Evolutionary conservation across 2,329 filamentous ascomycete genomes (phyloP).

Genomic region (Ophiostoma sp.): DNA sequence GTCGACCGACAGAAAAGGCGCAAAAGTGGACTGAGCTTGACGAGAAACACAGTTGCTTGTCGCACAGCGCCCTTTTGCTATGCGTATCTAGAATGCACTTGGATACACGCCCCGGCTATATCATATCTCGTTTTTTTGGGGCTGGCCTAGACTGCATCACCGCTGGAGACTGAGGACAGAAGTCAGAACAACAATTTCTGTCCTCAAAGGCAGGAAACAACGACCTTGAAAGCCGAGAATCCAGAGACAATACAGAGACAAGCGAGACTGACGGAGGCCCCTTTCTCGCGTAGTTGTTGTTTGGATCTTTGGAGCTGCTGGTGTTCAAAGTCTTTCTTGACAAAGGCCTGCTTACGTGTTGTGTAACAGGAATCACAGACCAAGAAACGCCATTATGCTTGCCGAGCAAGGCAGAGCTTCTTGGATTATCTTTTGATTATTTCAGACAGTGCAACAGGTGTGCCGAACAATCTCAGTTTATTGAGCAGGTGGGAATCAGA

Average conservation of each 20-base stretch:
- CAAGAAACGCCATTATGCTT: neutral
- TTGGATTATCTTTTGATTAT: too few relatives aligned
- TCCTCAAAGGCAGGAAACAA: neutral
- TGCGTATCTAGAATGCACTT: neutral
- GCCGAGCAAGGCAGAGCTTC: too few relatives aligned
- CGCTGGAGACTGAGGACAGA: neutral
- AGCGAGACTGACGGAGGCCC: neutral
- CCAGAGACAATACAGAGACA: neutral
- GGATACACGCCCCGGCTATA: neutral
- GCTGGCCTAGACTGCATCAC: neutral
- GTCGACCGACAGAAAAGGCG: neutral
- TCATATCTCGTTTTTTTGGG: neutral
- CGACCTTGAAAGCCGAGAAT: too few relatives aligned
- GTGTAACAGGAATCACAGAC: neutral
- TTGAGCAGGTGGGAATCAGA: neutral
- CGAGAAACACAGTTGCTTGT: neutral
- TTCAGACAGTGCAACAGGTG: neutral
- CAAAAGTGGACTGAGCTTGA: slow-evolving; percentile 2
- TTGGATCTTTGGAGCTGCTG: neutral
- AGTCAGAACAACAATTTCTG: neutral
- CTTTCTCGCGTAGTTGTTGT: neutral
- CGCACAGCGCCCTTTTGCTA: neutral
- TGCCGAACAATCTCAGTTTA: neutral
- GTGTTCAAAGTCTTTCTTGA: neutral
- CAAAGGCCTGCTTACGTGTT: neutral